Percentiles rank a stretch among this genome's conserved stretches.
Evolutionary conservation across 345 rosid genomes (phyloP).

Genomic region (Lepidium sativum): DNA sequence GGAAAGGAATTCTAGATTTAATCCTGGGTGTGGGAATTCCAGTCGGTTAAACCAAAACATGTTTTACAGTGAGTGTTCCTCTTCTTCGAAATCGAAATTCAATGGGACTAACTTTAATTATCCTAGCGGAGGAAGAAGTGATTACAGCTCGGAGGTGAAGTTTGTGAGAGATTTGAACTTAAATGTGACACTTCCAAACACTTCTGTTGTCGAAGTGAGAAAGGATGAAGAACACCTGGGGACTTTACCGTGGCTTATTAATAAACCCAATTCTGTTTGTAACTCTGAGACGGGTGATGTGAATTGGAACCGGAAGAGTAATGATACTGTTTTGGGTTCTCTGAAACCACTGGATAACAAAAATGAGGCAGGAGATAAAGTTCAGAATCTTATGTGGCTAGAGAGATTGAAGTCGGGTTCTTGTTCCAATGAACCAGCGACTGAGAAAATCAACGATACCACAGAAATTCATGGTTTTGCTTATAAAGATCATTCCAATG

Average conservation of each 20-base stretch:
- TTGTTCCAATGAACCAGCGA: constrained; percentile 26
- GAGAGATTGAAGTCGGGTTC: constrained; percentile 24
- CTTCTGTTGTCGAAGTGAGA: constrained; percentile 34
- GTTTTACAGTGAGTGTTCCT: constrained; percentile 24
- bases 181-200: constrained; percentile 21
- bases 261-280: constrained; percentile 19
- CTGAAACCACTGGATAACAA: constrained; percentile 26
- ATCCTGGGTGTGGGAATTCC: constrained; percentile 24
- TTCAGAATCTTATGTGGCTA: constrained; percentile 31
- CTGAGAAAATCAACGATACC: constrained; percentile 24
- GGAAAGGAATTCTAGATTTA: constrained; percentile 28
- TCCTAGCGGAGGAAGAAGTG: constrained; percentile 26
- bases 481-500: constrained; percentile 34
- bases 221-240: constrained; percentile 33
- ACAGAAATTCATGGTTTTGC: constrained; percentile 33
- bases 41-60: constrained; percentile 23
- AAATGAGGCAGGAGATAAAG: constrained; percentile 16
- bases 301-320: constrained; percentile 29
- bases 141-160: constrained; percentile 27
- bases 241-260: constrained; percentile 45
- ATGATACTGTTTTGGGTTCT: constrained; percentile 27
- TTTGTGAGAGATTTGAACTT: constrained; percentile 30
- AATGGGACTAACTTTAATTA: constrained; percentile 3
- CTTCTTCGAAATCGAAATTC: constrained; percentile 30
- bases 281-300: constrained; percentile 30